Conservation (phyloP, 768 basidiomycete genomes). For the Lentinula sp. region DNA sequence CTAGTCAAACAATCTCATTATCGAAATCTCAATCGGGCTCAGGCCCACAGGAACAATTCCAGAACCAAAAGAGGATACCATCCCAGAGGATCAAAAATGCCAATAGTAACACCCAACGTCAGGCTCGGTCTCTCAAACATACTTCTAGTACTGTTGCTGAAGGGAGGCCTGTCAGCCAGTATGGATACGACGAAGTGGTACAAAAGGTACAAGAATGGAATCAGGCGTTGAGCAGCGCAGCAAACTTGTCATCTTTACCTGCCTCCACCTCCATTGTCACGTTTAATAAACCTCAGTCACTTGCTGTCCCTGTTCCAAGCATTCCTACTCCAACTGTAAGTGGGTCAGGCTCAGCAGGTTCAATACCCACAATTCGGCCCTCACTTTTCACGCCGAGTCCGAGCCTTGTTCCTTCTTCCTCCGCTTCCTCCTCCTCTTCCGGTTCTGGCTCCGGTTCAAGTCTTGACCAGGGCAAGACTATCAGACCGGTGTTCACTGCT, state of each 20-base stretch:
- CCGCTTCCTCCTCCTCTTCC: neutral
- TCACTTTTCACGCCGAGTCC: neutral
- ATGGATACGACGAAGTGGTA: conserved; percentile 91
- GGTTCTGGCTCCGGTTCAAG: conserved; percentile 1
- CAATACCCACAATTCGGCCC: neutral
- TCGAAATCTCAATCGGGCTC: neutral
- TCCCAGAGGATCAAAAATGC: neutral
- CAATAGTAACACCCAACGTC: neutral
- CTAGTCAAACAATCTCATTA: neutral
- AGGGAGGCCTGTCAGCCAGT: conserved; percentile 58
- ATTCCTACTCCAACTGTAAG: neutral
- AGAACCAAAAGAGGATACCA: neutral
- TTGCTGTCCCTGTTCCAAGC: neutral
- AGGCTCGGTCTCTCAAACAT: neutral
- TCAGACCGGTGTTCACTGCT: conserved; percentile 1
- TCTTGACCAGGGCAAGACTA: neutral
- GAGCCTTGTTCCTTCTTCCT: neutral
- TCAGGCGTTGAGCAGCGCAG: conserved; percentile 54
- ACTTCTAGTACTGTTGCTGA: neutral
- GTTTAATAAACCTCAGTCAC: neutral
- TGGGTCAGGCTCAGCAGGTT: neutral
- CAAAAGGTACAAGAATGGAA: conserved; percentile 98
- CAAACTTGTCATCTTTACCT: neutral
- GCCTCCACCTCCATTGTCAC: neutral
- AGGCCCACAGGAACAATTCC: neutral